Conservation (phyloP, 2,329 filamentous ascomycete genomes). For the Penicillium brasilianum region DNA sequence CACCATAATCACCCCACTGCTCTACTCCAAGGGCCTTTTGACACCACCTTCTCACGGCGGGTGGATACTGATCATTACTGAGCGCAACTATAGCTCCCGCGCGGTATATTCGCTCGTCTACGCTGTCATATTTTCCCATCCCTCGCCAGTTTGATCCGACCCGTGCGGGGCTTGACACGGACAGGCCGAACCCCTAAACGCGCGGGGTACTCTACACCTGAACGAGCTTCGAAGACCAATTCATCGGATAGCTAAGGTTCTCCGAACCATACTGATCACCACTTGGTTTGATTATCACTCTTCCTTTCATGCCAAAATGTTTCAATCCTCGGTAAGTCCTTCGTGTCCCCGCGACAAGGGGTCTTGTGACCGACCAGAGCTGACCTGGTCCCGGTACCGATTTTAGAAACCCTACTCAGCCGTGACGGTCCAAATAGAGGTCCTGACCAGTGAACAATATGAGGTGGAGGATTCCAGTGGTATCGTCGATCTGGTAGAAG, state of each 20-base stretch:
- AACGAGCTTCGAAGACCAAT: background rate
- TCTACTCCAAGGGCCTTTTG: background rate
- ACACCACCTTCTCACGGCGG: background rate
- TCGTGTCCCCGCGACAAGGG: constrained; percentile 13
- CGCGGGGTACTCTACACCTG: constrained; percentile 18
- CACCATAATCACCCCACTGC: constrained; percentile 18
- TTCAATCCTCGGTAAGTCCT: constrained; percentile 40
- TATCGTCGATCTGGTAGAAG: constrained; percentile 91
- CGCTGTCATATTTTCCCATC: background rate
- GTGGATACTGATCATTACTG: background rate
- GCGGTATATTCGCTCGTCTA: background rate
- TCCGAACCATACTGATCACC: background rate
- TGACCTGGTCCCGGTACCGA: constrained; percentile 10
- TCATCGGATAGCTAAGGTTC: background rate
- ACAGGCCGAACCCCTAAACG: constrained; percentile 5
- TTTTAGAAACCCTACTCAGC: constrained; percentile 84
- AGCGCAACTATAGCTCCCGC: background rate
- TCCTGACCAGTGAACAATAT: constrained; percentile 84
- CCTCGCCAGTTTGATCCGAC: background rate
- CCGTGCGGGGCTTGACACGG: constrained; percentile 27
- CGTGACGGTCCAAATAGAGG: constrained; percentile 89
- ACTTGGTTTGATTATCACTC: background rate
- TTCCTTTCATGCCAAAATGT: constrained; percentile 35
- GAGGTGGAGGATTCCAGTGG: constrained; percentile 90
- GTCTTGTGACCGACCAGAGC: constrained; percentile 9